Evolutionary conservation across 2,329 filamentous ascomycete genomes (phyloP).

Genomic region (Aspergillus vadensis): DNA sequence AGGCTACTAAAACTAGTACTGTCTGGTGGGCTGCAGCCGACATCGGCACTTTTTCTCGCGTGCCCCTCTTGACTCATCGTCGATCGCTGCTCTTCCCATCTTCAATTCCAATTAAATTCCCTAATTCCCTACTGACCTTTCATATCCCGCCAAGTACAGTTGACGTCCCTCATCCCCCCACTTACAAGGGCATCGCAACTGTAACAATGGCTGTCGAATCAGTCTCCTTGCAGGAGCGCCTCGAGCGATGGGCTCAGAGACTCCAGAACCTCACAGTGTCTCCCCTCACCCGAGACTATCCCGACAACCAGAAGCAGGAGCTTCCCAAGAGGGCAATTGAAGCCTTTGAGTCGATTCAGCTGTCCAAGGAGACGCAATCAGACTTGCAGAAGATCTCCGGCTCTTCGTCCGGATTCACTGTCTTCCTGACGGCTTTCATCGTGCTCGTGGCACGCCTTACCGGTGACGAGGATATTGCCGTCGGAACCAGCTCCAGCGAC

Average conservation of each 20-base stretch:
- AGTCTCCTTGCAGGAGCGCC: slow-evolving; percentile 39
- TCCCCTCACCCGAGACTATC: slow-evolving; percentile 49
- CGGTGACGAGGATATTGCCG: slow-evolving; percentile 52
- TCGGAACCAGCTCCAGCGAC: slow-evolving; percentile 47
- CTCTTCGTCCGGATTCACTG: slow-evolving; percentile 40
- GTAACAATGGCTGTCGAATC: slow-evolving; percentile 39
- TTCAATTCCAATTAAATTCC: neutral
- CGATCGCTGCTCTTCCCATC: neutral
- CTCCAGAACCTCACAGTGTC: slow-evolving; percentile 47
- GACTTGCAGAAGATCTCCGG: slow-evolving; percentile 43
- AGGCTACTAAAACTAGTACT: neutral
- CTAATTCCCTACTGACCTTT: neutral
- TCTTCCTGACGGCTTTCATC: slow-evolving; percentile 48
- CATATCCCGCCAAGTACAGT: neutral
- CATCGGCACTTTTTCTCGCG: slow-evolving; percentile 7
- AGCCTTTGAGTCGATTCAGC: slow-evolving; percentile 45
- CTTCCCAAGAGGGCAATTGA: slow-evolving; percentile 43
- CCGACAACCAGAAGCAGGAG: slow-evolving; percentile 41
- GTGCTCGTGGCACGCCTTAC: slow-evolving; percentile 50
- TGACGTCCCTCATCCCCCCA: neutral
- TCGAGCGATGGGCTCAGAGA: slow-evolving; percentile 46
- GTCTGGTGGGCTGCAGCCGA: slow-evolving; percentile 1
- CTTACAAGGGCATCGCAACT: slow-evolving; percentile 19
- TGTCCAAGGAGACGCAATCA: slow-evolving; percentile 38
- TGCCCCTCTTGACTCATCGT: slow-evolving; percentile 12